Evolutionary conservation across 2,329 filamentous ascomycete genomes (phyloP).

Genomic region (Davidsoniella australis): DNA sequence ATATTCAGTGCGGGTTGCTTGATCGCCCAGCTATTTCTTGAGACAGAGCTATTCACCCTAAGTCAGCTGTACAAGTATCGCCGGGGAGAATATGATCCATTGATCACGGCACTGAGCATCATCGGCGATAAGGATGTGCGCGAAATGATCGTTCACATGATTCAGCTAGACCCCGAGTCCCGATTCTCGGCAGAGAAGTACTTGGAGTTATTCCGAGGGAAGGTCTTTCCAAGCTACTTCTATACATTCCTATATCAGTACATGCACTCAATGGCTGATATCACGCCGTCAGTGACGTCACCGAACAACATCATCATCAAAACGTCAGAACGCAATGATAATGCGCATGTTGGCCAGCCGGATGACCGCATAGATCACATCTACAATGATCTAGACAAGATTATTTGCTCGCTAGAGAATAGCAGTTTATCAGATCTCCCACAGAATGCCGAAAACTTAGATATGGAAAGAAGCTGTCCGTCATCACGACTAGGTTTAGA

Average conservation of each 20-base stretch:
- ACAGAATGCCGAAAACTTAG: background rate
- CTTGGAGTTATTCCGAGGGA: conserved; percentile 76
- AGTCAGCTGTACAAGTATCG: conserved; percentile 92
- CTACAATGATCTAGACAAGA: conserved; percentile 92
- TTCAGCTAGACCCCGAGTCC: conserved; percentile 80
- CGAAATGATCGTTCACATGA: conserved; percentile 88
- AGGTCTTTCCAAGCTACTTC: conserved; percentile 91
- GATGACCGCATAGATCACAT: conserved; percentile 90
- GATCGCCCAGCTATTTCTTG: conserved; percentile 88
- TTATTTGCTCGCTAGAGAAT: conserved; percentile 68
- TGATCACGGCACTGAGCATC: conserved; percentile 60
- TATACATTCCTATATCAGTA: conserved; percentile 96
- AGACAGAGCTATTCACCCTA: conserved; percentile 91
- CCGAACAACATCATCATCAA: conserved; percentile 57
- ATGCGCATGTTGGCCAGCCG: conserved; percentile 59
- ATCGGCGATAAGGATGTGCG: conserved; percentile 78
- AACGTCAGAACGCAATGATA: conserved; percentile 21
- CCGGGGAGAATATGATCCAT: conserved; percentile 79
- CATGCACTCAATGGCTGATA: conserved; percentile 89
- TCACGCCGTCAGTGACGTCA: conserved; percentile 35
- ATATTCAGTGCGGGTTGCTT: conserved; percentile 95
- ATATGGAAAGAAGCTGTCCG: background rate
- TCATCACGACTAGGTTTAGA: conserved; percentile 33
- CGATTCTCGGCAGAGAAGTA: conserved; percentile 90
- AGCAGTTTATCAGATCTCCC: conserved; percentile 19